phyloP scores from a whole-genome alignment of 73 alveolate species.

The Stentor roeselii region DNA sequence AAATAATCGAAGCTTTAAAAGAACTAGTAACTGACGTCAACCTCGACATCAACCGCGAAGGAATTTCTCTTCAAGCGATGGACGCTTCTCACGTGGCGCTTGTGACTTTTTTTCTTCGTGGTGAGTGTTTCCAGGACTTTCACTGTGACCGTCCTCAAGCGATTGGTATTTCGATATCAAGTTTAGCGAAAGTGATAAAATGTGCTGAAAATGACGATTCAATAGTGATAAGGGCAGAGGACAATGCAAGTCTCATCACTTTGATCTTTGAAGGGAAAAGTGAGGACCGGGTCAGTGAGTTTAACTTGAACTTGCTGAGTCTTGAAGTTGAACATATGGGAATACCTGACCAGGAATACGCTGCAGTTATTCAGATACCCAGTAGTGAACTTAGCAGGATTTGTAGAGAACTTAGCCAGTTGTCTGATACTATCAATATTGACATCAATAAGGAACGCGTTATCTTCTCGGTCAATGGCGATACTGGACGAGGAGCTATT shows the following conservation, averaged over 20 bases:
- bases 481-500: constrained; percentile 93
- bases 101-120: constrained; percentile 88
- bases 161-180: constrained; percentile 88
- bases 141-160: constrained; percentile 88
- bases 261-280: constrained; percentile 90
- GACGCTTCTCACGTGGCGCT: constrained; percentile 98
- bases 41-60: constrained; percentile 92
- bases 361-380: constrained; percentile 82
- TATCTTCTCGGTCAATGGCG: constrained; percentile 91
- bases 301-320: constrained; percentile 88
- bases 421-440: constrained; percentile 87
- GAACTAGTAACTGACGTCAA: constrained; percentile 96
- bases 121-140: constrained; percentile 93
- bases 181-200: constrained; percentile 91
- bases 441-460: constrained; percentile 81
- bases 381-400: constrained; percentile 90
- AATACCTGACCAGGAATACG: constrained; percentile 95
- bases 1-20: constrained; percentile 92
- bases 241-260: constrained; percentile 81
- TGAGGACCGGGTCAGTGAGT: constrained; percentile 90
- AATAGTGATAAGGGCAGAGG: constrained; percentile 92
- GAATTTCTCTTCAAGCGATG: constrained; percentile 98
- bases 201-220: constrained; percentile 96
- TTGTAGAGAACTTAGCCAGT: constrained; percentile 88
- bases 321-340: constrained; percentile 97